Evolutionary conservation across 306 rosid genomes (phyloP).

Genomic region (peach (Prunus persica)): DNA sequence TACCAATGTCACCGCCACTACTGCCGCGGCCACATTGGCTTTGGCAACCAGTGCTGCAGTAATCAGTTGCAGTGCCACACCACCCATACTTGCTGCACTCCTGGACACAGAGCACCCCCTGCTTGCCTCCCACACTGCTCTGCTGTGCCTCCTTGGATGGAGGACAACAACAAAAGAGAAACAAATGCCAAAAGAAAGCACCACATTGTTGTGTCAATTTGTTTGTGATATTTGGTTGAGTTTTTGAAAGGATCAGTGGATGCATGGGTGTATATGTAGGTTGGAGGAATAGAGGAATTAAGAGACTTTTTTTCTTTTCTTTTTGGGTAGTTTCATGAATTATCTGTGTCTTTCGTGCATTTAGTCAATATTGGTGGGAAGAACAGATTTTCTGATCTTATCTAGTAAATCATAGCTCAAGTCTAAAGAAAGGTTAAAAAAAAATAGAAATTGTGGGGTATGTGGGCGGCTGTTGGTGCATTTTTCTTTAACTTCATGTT

Average conservation of each 20-base stretch:
- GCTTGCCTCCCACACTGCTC: slow-evolving; percentile 32
- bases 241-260: background rate
- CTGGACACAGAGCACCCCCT: slow-evolving; percentile 44
- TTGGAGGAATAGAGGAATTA: background rate
- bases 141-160: slow-evolving; percentile 4
- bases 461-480: background rate
- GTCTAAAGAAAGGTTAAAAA: too few relatives aligned
- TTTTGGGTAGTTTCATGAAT: too few relatives aligned
- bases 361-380: background rate
- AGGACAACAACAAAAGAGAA: background rate
- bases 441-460: too few relatives aligned
- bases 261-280: background rate
- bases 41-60: slow-evolving; percentile 40
- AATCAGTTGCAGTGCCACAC: slow-evolving; percentile 29
- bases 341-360: too few relatives aligned
- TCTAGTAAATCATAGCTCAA: background rate
- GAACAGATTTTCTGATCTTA: background rate
- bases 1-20: slow-evolving; percentile 26
- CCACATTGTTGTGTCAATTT: background rate
- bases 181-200: background rate
- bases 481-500: background rate
- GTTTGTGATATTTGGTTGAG: background rate
- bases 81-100: slow-evolving; percentile 56
- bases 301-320: too few relatives aligned
- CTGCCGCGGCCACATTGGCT: slow-evolving; percentile 39